Evolutionary conservation across 805 yeast species (phyloP).

Genomic region (Ascoidea rubescens): DNA sequence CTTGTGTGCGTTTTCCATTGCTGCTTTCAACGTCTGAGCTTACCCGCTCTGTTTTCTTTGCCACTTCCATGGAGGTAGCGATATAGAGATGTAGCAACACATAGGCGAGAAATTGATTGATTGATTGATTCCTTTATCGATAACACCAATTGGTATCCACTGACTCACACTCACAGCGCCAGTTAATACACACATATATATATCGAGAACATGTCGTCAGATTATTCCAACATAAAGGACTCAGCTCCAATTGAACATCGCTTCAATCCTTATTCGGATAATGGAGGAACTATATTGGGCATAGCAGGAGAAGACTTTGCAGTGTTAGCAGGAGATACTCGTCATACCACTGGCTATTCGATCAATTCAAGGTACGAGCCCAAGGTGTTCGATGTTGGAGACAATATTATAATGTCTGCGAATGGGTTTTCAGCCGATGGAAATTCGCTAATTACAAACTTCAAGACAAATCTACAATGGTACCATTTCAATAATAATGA

Average conservation of each 20-base stretch:
- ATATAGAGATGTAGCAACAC: too few species aligned
- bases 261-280: conserved; percentile 82
- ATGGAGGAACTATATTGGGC: conserved; percentile 95
- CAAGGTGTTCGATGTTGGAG: conserved; percentile 81
- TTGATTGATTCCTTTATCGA: too few species aligned
- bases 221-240: conserved; percentile 41
- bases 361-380: conserved; percentile 90
- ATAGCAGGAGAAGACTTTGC: conserved; percentile 98
- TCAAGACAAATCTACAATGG: conserved; percentile 62
- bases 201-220: conserved; percentile 22
- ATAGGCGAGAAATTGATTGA: too few species aligned
- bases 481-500: conserved; percentile 77
- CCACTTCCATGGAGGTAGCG: too few species aligned
- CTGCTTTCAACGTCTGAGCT: conserved; percentile 34
- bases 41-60: too few species aligned
- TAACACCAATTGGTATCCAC: too few species aligned
- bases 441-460: conserved; percentile 63
- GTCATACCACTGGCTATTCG: conserved; percentile 87
- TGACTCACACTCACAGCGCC: too few species aligned
- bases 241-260: conserved; percentile 73
- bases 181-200: too few species aligned
- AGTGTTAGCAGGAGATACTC: conserved; percentile 95
- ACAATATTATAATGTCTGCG: conserved; percentile 74
- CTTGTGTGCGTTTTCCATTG: conserved; percentile 38
- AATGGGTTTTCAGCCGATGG: conserved; percentile 97